Conservation (phyloP, 345 rosid species). For the Turnera subulata region DNA sequence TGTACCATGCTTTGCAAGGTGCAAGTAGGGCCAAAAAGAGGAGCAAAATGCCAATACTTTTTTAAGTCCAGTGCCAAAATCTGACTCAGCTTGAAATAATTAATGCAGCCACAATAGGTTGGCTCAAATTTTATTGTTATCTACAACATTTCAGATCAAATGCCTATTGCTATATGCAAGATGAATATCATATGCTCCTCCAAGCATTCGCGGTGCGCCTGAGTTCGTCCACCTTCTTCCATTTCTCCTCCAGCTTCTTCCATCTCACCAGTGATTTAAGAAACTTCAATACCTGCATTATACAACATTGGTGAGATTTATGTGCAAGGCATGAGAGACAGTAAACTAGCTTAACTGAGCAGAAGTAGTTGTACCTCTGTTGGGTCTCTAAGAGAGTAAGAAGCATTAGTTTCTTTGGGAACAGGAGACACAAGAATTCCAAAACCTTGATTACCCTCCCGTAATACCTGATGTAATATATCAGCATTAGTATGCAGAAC, state of each 20-base stretch:
- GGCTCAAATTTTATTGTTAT: neutral
- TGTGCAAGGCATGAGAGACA: neutral
- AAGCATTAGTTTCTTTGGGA: conserved; percentile 76
- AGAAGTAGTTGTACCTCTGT: conserved; percentile 54
- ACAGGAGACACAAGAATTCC: conserved; percentile 80
- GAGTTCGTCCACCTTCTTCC: neutral
- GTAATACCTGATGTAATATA: conserved; percentile 43
- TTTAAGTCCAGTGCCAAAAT: too few relatives aligned
- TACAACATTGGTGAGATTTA: neutral
- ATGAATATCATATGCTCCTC: conserved; percentile 9
- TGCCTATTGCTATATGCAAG: neutral
- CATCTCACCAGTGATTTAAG: conserved; percentile 63
- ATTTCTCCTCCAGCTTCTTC: conserved; percentile 31
- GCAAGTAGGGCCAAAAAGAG: too few relatives aligned
- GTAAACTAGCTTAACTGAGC: neutral
- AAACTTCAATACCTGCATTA: conserved; percentile 87
- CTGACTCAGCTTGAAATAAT: neutral
- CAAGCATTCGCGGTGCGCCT: neutral
- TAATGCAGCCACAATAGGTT: neutral
- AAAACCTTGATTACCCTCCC: conserved; percentile 54
- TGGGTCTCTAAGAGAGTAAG: conserved; percentile 74
- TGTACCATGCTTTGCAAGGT: too few relatives aligned
- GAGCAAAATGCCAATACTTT: too few relatives aligned
- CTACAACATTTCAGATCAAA: neutral
- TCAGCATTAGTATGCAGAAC: neutral